Evolutionary conservation across 306 rosid genomes (phyloP).

Genomic region (Begonia masoniana): DNA sequence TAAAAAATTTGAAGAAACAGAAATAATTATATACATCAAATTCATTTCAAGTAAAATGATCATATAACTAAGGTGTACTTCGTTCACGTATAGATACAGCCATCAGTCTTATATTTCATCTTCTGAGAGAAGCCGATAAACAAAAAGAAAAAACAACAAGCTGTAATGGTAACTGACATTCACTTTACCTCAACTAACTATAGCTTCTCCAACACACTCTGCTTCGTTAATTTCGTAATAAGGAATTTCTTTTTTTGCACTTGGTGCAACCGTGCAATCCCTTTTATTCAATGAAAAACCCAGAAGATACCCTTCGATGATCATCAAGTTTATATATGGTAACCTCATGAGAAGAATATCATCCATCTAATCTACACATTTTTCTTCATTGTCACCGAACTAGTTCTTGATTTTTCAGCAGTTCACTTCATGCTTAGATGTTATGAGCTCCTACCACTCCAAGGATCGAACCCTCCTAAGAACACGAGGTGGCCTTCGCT

Average conservation of each 20-base stretch:
- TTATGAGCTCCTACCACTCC: conserved; percentile 49
- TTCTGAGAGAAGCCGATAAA: not conserved
- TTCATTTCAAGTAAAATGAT: not conserved
- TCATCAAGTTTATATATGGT: not conserved
- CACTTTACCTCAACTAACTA: conserved; percentile 18
- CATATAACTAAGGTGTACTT: not conserved
- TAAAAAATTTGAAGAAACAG: not conserved
- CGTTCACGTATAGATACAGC: not conserved
- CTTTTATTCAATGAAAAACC: conserved; percentile 11
- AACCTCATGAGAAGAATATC: too few species aligned
- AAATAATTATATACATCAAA: not conserved
- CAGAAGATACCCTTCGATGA: conserved; percentile 1
- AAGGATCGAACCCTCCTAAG: conserved; percentile 54
- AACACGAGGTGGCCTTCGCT: conserved; percentile 44
- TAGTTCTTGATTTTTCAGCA: conserved; percentile 3
- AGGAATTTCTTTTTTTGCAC: conserved; percentile 17
- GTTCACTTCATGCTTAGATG: conserved; percentile 18
- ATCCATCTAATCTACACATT: too few species aligned
- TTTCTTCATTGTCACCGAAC: not conserved
- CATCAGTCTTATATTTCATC: not conserved
- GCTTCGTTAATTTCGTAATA: conserved; percentile 13
- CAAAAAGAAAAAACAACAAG: not conserved
- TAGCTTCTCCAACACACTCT: conserved; percentile 12
- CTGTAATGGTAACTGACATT: not conserved
- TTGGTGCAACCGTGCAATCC: conserved; percentile 18